Evolutionary conservation across 148 eudicot genomes (phyloP).

Genomic region (Salicornia ramosissima): DNA sequence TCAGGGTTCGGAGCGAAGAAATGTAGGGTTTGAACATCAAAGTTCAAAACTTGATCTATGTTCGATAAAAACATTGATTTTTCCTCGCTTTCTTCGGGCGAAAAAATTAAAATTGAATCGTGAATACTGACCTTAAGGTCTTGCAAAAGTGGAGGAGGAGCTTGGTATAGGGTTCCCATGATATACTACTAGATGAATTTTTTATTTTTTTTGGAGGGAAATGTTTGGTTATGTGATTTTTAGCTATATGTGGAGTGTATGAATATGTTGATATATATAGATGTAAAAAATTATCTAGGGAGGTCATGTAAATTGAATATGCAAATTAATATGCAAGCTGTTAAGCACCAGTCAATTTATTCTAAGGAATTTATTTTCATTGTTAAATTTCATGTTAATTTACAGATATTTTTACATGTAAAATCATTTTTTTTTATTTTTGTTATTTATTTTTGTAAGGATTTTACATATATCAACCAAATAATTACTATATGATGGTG

Average conservation of each 20-base stretch:
- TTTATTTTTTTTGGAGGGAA: not conserved
- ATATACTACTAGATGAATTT: not conserved
- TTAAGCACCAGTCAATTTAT: not conserved
- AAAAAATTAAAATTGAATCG: conserved; percentile 43
- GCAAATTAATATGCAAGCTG: conserved; percentile 11
- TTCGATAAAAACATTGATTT: conserved; percentile 64
- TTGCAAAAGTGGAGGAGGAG: conserved; percentile 32
- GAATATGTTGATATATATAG: conserved; percentile 6
- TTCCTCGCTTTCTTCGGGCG: conserved; percentile 38
- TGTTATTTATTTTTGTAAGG: not conserved
- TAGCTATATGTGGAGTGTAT: not conserved
- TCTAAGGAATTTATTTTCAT: not conserved
- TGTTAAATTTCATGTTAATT: too few species aligned
- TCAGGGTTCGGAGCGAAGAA: conserved; percentile 51
- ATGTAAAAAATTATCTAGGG: conserved; percentile 5
- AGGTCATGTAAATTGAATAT: conserved; percentile 1
- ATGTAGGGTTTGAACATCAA: conserved; percentile 79
- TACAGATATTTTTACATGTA: too few species aligned
- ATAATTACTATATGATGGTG: not conserved
- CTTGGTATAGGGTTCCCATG: conserved; percentile 38
- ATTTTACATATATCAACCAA: not conserved
- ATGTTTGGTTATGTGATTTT: not conserved
- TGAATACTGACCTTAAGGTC: conserved; percentile 55
- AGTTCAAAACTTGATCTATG: conserved; percentile 81
- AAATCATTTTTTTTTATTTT: too few species aligned